These are phyloP conservation scores for Pseudofabraea citricarpa DNA, from an alignment of 2,329 filamentous ascomycete species.

Conservation along the genomic window DNA sequence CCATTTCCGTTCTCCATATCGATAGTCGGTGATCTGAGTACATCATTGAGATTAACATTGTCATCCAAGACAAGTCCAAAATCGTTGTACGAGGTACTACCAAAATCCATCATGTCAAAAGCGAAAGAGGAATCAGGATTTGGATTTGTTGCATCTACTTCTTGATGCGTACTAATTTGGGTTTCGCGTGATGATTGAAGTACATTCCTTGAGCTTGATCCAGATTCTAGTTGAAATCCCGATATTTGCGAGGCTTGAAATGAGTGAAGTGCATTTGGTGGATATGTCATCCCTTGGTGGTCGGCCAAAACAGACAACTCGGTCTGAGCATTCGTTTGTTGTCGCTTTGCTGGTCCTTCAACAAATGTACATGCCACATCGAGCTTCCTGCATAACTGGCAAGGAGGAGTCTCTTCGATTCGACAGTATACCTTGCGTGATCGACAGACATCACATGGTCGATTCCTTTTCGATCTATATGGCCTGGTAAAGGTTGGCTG, in stretches of 20 bases:
- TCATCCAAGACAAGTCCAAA: no score
- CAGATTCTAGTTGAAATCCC: background rate
- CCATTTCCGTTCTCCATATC: no score
- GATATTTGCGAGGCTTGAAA: background rate
- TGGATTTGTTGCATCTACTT: background rate
- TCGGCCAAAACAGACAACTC: no score
- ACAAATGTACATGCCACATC: conserved; percentile 1
- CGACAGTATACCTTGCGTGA: conserved; percentile 2
- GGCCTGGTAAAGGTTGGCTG: background rate
- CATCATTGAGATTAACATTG: no score
- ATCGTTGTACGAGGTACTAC: background rate
- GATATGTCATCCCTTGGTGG: no score
- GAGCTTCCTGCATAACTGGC: conserved; percentile 2
- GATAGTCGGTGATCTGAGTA: no score
- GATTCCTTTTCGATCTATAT: conserved; percentile 1
- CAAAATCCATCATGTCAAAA: conserved; percentile 3
- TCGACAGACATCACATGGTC: conserved; percentile 2
- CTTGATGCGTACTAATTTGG: background rate
- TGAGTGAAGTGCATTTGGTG: background rate
- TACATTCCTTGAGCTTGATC: background rate
- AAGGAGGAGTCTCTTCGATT: conserved; percentile 1
- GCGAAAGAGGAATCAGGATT: background rate
- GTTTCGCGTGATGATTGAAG: background rate
- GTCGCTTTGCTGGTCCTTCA: conserved; percentile 1
- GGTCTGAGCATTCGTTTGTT: no score